Conservation (phyloP, 75 land plant species). For the Ceratopteris richardii region DNA sequence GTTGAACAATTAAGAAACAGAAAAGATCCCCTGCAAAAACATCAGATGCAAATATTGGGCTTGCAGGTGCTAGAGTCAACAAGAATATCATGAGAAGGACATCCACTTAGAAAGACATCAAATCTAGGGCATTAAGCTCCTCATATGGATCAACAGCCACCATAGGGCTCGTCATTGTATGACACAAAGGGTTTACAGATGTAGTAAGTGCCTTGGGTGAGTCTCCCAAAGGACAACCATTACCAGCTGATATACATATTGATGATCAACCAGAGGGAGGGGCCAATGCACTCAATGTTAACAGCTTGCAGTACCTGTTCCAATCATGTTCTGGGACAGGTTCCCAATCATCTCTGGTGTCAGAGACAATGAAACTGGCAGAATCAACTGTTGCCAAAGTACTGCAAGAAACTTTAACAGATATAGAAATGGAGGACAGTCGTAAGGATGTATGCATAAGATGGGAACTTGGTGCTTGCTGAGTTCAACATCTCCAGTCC, state of each 20-base stretch:
- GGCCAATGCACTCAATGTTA: constrained; percentile 85
- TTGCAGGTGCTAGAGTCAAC: no score
- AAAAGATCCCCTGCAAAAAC: no score
- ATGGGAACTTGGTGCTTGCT: constrained; percentile 99
- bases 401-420: constrained; percentile 48
- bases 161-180: constrained; percentile 59
- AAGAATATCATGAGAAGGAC: no score
- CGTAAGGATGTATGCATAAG: constrained; percentile 34
- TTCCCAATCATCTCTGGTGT: constrained; percentile 20
- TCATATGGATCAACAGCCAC: constrained; percentile 21
- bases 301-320: constrained; percentile 71
- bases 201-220: constrained; percentile 46
- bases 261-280: constrained; percentile 84
- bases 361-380: constrained; percentile 36
- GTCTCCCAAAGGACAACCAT: constrained; percentile 7
- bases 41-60: no score
- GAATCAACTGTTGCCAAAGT: constrained; percentile 39
- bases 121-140: no score
- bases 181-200: constrained; percentile 64
- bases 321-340: constrained; percentile 29
- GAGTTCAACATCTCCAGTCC: constrained; percentile 85
- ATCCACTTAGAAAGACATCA: no score
- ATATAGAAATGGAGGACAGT: constrained; percentile 46
- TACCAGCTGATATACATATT: constrained; percentile 27
- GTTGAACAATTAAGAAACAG: no score